Evolutionary conservation across 345 rosid species (phyloP), one percentile per base, ranked within the genome.

Genomic region (Eucalyptus shirleyi): DNA sequence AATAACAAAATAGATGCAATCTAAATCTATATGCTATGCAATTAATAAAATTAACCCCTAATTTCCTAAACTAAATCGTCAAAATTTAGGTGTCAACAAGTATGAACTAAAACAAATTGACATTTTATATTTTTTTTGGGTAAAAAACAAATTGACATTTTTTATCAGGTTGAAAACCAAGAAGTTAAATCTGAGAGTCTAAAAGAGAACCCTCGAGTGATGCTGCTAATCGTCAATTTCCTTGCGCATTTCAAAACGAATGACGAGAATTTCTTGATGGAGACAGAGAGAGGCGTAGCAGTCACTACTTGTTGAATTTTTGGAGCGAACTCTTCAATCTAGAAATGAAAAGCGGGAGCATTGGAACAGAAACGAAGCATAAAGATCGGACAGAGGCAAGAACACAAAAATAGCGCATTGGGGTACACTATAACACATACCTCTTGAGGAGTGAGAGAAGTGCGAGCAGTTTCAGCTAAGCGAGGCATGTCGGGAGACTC

Each of bases 251-350:
- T 23, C 62, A 56, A 9, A 56, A 23, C 30, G 30, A 56, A 56
- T 56, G 62, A 56, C 62, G 62, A 56, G 30, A 21, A 56, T 56
- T 56, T 56, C 62, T 56, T 4, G 62, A 56, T 24, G 30, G 30
- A 56, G 62, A 56, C 62, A 23, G 62, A 56, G 62, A 56, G 62
- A 56, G 62, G 62, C 62, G 62, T 56, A 56, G 14, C 62, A 56
- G 6, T 56, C 62, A 56, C 62, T 53, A 94, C 98, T 93, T 93
- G 94, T 90, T 92, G 93, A 90, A 95, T 96, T 90, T 96, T 96
- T 95, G 97, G 95, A 49, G 91, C 95, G 85, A 95, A 95, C 88
- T 94, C 96, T 88, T 95, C 96, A 45, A 92, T 93, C 98, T 95
- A 87, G 62, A 49, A 37, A 21, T 26, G n/a, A 17, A 88, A 23